Conservation (phyloP, 495 filamentous ascomycete species). For the Xylaria palmicola region DNA sequence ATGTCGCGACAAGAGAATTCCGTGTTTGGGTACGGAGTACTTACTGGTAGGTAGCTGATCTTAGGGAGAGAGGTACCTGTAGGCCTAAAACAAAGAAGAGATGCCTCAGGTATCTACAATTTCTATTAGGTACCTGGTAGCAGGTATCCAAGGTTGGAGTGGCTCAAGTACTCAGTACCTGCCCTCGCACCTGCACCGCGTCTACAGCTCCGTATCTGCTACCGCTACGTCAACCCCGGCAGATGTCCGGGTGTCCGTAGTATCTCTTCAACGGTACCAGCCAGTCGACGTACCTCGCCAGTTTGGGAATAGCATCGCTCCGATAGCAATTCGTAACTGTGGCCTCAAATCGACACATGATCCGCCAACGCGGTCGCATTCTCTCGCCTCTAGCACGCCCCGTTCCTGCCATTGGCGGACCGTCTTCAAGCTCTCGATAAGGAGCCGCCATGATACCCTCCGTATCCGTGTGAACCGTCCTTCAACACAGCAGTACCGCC, state of each 20-base stretch:
- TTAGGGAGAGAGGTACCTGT: too few species aligned
- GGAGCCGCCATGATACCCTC: conserved; percentile 11
- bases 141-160: too few species aligned
- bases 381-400: too few species aligned
- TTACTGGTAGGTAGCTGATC: neutral
- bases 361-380: neutral
- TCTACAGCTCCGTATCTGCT: neutral
- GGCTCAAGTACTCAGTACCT: neutral
- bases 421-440: neutral
- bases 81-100: too few species aligned
- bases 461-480: neutral
- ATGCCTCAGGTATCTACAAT: too few species aligned
- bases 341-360: conserved; percentile 10
- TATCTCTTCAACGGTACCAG: too few species aligned
- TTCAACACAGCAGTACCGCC: neutral
- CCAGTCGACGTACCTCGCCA: neutral
- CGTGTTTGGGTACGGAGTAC: neutral
- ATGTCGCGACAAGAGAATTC: conserved; percentile 16
- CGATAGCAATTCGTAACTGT: conserved; percentile 17
- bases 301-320: conserved; percentile 17
- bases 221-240: neutral
- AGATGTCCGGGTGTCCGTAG: neutral
- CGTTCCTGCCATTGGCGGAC: neutral
- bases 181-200: neutral
- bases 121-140: too few species aligned